Conservation (phyloP, 1,284 basidiomycete species). For the Gomphus bonarii region DNA sequence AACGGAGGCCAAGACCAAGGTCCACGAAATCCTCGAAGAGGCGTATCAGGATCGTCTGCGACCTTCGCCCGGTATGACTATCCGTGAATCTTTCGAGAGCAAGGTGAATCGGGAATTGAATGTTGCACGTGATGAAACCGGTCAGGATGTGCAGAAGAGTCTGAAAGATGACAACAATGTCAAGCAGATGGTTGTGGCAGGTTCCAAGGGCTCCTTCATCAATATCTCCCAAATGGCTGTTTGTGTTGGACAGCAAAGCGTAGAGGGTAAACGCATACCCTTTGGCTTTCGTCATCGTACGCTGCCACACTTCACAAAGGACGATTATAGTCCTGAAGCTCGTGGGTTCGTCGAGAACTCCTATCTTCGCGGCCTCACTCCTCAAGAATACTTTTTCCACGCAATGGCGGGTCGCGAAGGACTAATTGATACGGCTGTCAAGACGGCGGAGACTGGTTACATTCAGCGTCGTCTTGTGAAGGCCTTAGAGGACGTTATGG, state of each 20-base stretch:
- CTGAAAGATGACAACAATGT: conserved; percentile 99
- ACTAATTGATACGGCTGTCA: conserved; percentile 98
- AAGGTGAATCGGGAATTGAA: conserved; percentile 89
- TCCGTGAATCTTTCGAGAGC: conserved; percentile 97
- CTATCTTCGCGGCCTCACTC: conserved; percentile 94
- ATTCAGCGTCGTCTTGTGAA: conserved; percentile 98
- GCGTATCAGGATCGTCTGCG: conserved; percentile 81
- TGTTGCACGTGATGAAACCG: conserved; percentile 90
- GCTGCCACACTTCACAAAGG: conserved; percentile 96
- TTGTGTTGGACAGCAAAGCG: conserved; percentile 97
- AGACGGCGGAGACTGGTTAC: conserved; percentile 99
- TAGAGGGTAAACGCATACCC: conserved; percentile 96
- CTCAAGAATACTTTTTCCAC: conserved; percentile 99
- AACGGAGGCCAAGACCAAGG: conserved; percentile 69
- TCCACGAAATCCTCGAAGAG: conserved; percentile 61
- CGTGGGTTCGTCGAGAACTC: conserved; percentile 99
- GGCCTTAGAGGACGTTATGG: conserved; percentile 95
- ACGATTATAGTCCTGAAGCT: conserved; percentile 98
- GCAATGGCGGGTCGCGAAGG: conserved; percentile 99
- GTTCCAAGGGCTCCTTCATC: conserved; percentile 98
- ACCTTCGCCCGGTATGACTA: conserved; percentile 93
- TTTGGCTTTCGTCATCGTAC: conserved; percentile 98
- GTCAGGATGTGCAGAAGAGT: conserved; percentile 91
- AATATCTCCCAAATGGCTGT: conserved; percentile 99
- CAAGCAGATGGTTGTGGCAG: conserved; percentile 99